Conservation (phyloP, 2,329 filamentous ascomycete genomes). For the Aspergillus thermomutatus region DNA sequence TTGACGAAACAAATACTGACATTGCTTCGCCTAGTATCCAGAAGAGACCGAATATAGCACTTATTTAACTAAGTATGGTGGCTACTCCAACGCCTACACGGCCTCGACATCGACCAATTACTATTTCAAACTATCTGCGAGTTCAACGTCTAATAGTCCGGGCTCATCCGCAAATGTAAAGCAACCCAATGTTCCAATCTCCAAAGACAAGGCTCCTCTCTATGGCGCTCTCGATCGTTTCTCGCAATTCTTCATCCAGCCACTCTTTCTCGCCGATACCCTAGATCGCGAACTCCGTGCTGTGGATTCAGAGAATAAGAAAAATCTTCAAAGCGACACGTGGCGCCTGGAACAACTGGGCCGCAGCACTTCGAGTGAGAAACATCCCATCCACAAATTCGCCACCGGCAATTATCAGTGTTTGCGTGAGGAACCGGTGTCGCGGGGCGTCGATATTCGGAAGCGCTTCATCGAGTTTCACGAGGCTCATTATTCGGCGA, state of each 20-base stretch:
- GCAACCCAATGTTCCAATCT: conserved; percentile 20
- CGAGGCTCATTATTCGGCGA: conserved; percentile 83
- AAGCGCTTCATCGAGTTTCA: conserved; percentile 94
- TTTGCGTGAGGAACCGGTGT: conserved; percentile 76
- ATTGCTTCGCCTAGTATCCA: conserved; percentile 60
- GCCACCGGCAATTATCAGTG: conserved; percentile 86
- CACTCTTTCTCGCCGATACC: conserved; percentile 79
- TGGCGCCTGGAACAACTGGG: conserved; percentile 87
- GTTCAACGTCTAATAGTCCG: too few relatives aligned
- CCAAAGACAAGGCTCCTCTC: conserved; percentile 53
- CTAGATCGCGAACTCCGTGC: conserved; percentile 83
- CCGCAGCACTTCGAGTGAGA: conserved; percentile 81
- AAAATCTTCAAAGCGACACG: conserved; percentile 86
- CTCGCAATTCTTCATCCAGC: conserved; percentile 88
- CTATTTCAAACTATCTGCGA: conserved; percentile 91
- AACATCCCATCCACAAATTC: conserved; percentile 87
- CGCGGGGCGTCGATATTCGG: conserved; percentile 75
- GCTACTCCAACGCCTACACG: conserved; percentile 92
- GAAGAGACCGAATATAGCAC: conserved; percentile 93
- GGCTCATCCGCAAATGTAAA: conserved; percentile 45
- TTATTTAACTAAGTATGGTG: conserved; percentile 85
- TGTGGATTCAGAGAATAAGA: conserved; percentile 96
- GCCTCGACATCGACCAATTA: conserved; percentile 93
- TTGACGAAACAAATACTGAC: neutral
- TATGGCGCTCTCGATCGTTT: conserved; percentile 86